Conservation (phyloP, 2,329 filamentous ascomycete genomes). For the Ophiosphaerella herpotricha region DNA sequence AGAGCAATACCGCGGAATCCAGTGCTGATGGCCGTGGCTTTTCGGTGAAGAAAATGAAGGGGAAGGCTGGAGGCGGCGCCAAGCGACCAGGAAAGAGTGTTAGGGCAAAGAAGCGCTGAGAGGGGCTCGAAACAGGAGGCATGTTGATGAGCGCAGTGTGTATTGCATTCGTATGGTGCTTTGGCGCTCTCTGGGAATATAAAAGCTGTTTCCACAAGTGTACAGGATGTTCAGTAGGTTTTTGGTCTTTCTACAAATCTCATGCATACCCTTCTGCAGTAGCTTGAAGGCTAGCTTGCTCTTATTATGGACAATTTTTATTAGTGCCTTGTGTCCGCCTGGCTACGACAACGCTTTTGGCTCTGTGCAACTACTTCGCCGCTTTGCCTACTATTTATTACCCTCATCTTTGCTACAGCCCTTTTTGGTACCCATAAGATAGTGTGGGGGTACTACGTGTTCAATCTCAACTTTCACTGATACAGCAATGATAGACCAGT, state of each 20-base stretch:
- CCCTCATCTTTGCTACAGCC: background rate
- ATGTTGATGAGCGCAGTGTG: background rate
- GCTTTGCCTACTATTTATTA: background rate
- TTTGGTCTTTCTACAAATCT: slow-evolving; percentile 18
- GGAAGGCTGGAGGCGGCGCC: slow-evolving; percentile 33
- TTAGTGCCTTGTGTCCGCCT: background rate
- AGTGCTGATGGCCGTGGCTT: slow-evolving; percentile 81
- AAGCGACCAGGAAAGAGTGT: slow-evolving; percentile 42
- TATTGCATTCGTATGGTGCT: slow-evolving; percentile 29
- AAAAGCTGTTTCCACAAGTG: slow-evolving; percentile 1
- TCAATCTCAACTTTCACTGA: too few relatives aligned
- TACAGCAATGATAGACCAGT: too few relatives aligned
- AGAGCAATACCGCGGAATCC: slow-evolving; percentile 87
- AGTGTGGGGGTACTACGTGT: too few relatives aligned
- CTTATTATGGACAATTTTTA: background rate
- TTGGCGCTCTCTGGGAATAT: slow-evolving; percentile 21
- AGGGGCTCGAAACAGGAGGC: background rate
- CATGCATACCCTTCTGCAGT: slow-evolving; percentile 8
- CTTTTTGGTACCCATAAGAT: background rate
- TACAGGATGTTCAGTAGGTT: slow-evolving; percentile 4
- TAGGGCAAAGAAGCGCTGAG: slow-evolving; percentile 34
- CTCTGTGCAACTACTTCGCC: background rate
- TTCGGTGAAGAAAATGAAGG: slow-evolving; percentile 85
- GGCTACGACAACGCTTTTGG: slow-evolving; percentile 1
- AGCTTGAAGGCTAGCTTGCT: background rate